These are phyloP conservation scores for Quercus parvula DNA, from an alignment of 306 rosid genomes.

Conservation along the genomic window DNA sequence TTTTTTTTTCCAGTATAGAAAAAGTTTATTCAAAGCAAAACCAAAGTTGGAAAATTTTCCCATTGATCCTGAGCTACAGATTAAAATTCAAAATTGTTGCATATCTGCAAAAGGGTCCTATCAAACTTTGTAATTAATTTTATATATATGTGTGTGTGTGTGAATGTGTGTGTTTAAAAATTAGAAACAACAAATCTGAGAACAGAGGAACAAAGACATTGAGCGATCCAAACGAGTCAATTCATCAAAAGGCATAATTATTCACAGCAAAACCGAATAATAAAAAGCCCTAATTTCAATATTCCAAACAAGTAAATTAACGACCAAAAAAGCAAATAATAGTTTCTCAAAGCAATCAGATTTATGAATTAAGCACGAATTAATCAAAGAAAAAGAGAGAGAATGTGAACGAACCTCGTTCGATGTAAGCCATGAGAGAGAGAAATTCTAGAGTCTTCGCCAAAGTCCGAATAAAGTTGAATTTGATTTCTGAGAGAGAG, in stretches of 20 bases:
- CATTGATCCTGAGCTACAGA: too few species aligned
- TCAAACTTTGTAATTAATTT: background rate
- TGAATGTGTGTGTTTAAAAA: background rate
- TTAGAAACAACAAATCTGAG: background rate
- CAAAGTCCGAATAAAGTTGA: background rate
- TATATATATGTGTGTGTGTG: fast-evolving
- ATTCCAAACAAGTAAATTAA: background rate
- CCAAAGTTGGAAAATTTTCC: too few species aligned
- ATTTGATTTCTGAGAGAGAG: background rate
- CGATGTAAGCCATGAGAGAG: conserved; percentile 48
- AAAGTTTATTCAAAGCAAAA: too few species aligned
- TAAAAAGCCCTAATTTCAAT: background rate
- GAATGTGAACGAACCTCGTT: conserved; percentile 34
- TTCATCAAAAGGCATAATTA: background rate
- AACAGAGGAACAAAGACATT: background rate
- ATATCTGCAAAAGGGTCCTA: too few species aligned
- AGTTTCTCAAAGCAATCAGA: background rate
- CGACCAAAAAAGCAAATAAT: background rate
- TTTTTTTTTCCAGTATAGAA: too few species aligned
- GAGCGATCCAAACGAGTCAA: background rate
- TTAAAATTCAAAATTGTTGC: too few species aligned
- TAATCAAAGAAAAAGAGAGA: background rate
- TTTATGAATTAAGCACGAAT: background rate
- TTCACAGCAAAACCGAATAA: background rate
- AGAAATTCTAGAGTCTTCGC: conserved; percentile 15